Evolutionary conservation across 2,329 filamentous ascomycete species (phyloP), one percentile per base, ranked within the genome.

Genomic region (Colletotrichum ledebouriae): DNA sequence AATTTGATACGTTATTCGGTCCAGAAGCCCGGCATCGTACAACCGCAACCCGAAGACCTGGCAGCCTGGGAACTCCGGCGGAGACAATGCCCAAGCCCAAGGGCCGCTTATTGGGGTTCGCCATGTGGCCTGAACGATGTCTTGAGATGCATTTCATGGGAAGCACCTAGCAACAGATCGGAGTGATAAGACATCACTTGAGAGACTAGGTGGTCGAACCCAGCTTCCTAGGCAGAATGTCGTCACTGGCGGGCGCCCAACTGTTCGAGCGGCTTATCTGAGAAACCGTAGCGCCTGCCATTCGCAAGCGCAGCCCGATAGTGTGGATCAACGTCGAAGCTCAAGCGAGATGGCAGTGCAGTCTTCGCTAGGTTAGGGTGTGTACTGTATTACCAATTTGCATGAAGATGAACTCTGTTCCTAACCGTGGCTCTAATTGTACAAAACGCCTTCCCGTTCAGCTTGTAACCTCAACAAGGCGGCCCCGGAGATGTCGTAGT

Each of bases 1-100:
- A 22, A 59, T 29, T 49, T 64, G 47, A 64, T 64, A 65, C 47
- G 60, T 41, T 55, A 47, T n/a, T 17, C 20, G 55, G 17, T 17
- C 41, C 41, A 41, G 42, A 33, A 33, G 39, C 33, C 17, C 53
- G 46, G 55, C 53, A 59, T 64, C 47, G 20, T 64, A 41, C 53
- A 59, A 59, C 53, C 20, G 46, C 41, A 55, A 17, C 39, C 53
- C 39, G 46, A 42, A 17, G 33, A 29, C n/a, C 62, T 42, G 52
- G 37, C 33, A 39, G 44, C 53, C 29, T 53, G 25, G 49, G 20
- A 37, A n/a, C n/a, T 22, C n/a, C 41, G 39, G 59, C 52, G 41
- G 44, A 53, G 59, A 41, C 59, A 46, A 63, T 53, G 44, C 59
- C 10, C 34, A 25, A 22, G 50, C 22, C 7, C n/a, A 15, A 55